Percentiles rank a stretch among this genome's conserved stretches.
Conservation (phyloP, 1,139 yeast species). For the Lodderomyces oxycetoniae region DNA sequence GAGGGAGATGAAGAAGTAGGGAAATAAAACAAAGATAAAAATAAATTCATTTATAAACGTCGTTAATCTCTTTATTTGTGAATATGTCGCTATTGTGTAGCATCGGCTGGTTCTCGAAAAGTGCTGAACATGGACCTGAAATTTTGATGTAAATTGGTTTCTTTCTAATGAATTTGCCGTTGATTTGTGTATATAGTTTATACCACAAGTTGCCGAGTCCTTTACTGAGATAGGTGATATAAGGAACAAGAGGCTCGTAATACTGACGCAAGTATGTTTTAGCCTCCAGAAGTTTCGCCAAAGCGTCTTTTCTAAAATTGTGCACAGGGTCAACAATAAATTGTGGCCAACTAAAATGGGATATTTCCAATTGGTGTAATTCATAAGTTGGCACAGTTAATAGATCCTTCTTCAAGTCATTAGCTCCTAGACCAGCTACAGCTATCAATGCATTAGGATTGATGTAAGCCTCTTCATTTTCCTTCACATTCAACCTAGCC, state of each 20-base stretch:
- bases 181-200: constrained; percentile 8
- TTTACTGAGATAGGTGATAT: neutral
- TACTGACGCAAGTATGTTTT: neutral
- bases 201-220: constrained; percentile 1
- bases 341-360: constrained; percentile 2
- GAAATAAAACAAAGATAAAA: neutral
- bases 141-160: constrained; percentile 21
- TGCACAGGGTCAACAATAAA: constrained; percentile 1
- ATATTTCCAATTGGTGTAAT: constrained; percentile 2
- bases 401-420: neutral
- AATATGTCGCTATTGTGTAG: constrained; percentile 17
- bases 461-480: constrained; percentile 30
- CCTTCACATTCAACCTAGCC: constrained; percentile 25
- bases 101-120: constrained; percentile 19
- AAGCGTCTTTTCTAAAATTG: neutral
- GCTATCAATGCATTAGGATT: constrained; percentile 37
- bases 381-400: constrained; percentile 1
- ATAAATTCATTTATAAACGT: constrained; percentile 1
- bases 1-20: too few species aligned
- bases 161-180: constrained; percentile 13
- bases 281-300: neutral
- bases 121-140: constrained; percentile 24
- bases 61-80: constrained; percentile 20
- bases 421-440: constrained; percentile 5
- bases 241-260: neutral